Evolutionary conservation across 2,329 filamentous ascomycete species (phyloP), one percentile per base, ranked within the genome.

Genomic region (Juglanconis oblonga): DNA sequence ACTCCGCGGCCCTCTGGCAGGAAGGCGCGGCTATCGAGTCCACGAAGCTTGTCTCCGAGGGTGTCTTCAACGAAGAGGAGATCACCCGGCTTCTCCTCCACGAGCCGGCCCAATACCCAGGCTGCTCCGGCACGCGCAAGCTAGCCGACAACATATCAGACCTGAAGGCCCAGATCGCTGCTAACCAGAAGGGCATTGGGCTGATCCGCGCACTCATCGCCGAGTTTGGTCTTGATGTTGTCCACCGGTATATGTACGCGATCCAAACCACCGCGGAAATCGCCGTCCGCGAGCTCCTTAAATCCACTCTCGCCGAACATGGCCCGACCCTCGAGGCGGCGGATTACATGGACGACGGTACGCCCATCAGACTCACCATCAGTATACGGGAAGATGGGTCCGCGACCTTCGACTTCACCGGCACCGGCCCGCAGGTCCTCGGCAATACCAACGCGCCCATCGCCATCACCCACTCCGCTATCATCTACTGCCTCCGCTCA

Each of bases 211-310:
- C 83, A 0, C 76, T 93, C 1, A 91, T 93, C 64, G 81, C 84
- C 11, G 90, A 93, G 66, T 92, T 91, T 64, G 85, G 86, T 7
- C 85, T 90, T 62, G 78, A 86, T 2, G 86, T 88, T 0, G 90
- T 93, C 0, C 86, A 90, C 63, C 87, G 89, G 66, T 92, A 92
- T 71, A 92, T 94, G 90, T 80, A 82, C 52, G 88, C 82, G 47
- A 93, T 93, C 58, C 90, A 93, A 70, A 80, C 84, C 50, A 92
- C 91, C 38, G 90, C 90, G 0, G 90, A 91, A 66, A 77, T 85
- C 1, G 87, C 86, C 24, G 91, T 95, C 0, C 82, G 89, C 8
- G 84, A 84, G 54, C 78, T 94, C 4, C 77, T 94, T 40, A 92
- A 90, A 68, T 79, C 82, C 2, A 85, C 56, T 2, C 55, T 92